Base-by-base conservation (phyloP, 1,139 yeast species). In the Debaryomyces nepalensis region DNA sequence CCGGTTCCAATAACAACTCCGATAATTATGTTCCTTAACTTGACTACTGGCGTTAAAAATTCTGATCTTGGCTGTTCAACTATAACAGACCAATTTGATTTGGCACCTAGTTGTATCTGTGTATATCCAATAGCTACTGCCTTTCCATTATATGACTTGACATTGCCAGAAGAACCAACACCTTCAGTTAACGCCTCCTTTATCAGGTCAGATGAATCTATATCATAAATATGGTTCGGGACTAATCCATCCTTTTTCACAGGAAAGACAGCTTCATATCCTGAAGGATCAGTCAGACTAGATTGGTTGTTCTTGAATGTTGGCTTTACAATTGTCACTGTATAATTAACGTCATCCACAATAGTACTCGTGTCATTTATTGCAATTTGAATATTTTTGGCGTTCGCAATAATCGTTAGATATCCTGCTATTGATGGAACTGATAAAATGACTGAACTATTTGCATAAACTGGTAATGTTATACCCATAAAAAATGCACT, bases 1-100 rank as follows among this genome's bases (percentile, higher is more conserved):
- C 95, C 91, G 23, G 88, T 81, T 1, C 90, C 96, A 31, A 88
- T 68, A 16, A 87, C 89, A 1, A 87, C 83, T 2, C 95, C 96
- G 38, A 85, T 77, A 44, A 88, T 83, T 40, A 88, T 85, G 48
- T 80, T 80, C 3, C 85, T 75, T 37, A 90, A 66, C 47, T 73
- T 76, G 20, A 73, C 63, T 4, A 86, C 77, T 0, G 96, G 95
- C 1, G 72, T 77, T 57, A 81, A 71, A 53, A 89, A 88, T 1
- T 65, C 74, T 0, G 73, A 55, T 48, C 79, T 75, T 1, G 76
- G 66, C 55, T 89, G 95, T 48, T 85, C 84, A 6, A 90, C 81
- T 0, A 84, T 65, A 1, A 91, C 81, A n/a, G 82, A 76, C 98
- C 98, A 91, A n/a, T 46, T 50, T n/a, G 70, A 68, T 1, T 70